These are phyloP conservation scores for Aspergillus chevalieri DNA, from an alignment of 2,329 filamentous ascomycete species.

Conservation along the genomic window DNA sequence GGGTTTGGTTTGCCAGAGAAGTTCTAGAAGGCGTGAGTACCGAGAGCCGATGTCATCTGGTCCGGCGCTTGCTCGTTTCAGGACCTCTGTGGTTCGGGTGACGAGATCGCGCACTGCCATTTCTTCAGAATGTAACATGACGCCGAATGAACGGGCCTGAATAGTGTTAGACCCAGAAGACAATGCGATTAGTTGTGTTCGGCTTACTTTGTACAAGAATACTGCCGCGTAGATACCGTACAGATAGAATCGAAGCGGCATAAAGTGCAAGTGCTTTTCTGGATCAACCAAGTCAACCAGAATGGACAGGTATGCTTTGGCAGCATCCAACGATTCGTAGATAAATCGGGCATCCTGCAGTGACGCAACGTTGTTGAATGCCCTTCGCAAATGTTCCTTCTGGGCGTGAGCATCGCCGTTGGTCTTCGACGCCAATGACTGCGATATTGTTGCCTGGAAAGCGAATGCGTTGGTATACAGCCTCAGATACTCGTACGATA, in stretches of 20 bases:
- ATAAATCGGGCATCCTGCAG: slow-evolving; percentile 61
- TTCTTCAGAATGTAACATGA: slow-evolving; percentile 51
- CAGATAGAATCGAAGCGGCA: slow-evolving; percentile 59
- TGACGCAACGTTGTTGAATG: slow-evolving; percentile 51
- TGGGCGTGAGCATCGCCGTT: slow-evolving; percentile 30
- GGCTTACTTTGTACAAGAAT: slow-evolving; percentile 56
- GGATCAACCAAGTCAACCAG: slow-evolving; percentile 57
- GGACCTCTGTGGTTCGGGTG: slow-evolving; percentile 52
- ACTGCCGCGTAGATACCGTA: slow-evolving; percentile 59
- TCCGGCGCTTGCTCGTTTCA: slow-evolving; percentile 54
- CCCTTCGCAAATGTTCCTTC: slow-evolving; percentile 37
- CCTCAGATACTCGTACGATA: slow-evolving; percentile 67
- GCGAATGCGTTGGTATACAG: slow-evolving; percentile 71
- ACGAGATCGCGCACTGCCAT: slow-evolving; percentile 54
- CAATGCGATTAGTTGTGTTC: background rate
- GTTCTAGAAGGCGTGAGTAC: slow-evolving; percentile 55
- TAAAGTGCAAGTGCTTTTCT: slow-evolving; percentile 54
- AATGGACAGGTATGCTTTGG: slow-evolving; percentile 55
- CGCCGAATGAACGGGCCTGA: slow-evolving; percentile 53
- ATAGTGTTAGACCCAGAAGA: background rate
- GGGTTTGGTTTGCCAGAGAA: slow-evolving; percentile 51
- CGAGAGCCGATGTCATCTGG: slow-evolving; percentile 56
- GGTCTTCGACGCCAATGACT: slow-evolving; percentile 39
- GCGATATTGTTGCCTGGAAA: slow-evolving; percentile 63
- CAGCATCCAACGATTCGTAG: slow-evolving; percentile 60